Base-by-base conservation (phyloP, 768 basidiomycete genomes). In the Tephrocybe sp. region DNA sequence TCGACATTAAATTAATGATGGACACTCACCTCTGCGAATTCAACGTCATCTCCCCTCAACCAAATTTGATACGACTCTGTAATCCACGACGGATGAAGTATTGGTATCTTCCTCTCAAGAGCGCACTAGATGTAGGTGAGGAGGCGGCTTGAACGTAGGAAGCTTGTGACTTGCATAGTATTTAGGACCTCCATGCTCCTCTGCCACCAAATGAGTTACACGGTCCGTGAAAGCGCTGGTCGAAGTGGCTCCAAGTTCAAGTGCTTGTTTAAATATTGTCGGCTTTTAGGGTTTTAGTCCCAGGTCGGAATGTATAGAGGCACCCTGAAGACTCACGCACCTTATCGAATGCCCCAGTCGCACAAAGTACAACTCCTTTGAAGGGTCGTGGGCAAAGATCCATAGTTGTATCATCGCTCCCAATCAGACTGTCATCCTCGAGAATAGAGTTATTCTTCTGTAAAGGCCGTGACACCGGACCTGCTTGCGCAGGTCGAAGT, bases 171-270 rank as follows among this genome's bases (percentile, higher is more conserved):
- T 52, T 49, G 89, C 93, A 67, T 64, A 72, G 64, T 97, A 96
- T 62, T 98, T 98, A 11, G 86, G 79, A 17, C 92, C 84, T 3
- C 89, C 89, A 60, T 89, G 85, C n/a, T 74, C 76, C n/a, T 68
- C 70, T 0, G 93, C 91, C 36, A 98, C 75, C 17, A 98, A 77
- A 72, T 96, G 93, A 0, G 92, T 95, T n/a, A 90, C 87, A 40
- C 75, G 74, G 62, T 92, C 87, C 0, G 92, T 98, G 55, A 96
- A 84, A 43, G 89, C 85, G 30, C 69, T 78, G 13, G 80, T 76
- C 39, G 80, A 75, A 3, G 68, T 69, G 22, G 91, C 94, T 10
- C 94, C 94, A 12, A 97, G 84, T 57, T 93, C 87, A 19, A 80
- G 70, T 0, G 89, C 91, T 60, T 89, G 80, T 53, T 83, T 83